Evolutionary conservation across 345 rosid species (phyloP).

Genomic region (Noccaea bulbosa): DNA sequence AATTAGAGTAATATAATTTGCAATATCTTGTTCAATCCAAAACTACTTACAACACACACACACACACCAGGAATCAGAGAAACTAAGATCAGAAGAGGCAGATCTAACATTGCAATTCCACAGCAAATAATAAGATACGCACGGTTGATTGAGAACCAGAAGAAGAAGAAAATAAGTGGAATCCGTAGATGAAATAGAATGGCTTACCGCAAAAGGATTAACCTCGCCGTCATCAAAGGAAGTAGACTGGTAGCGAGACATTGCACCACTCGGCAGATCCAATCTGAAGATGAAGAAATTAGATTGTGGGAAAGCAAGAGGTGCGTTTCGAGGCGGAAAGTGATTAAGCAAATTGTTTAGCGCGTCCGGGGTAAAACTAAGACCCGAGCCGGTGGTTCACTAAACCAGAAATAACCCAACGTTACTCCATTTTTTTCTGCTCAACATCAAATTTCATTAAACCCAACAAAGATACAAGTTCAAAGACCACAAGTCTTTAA

Average conservation of each 20-base stretch:
- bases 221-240: slow-evolving; percentile 74
- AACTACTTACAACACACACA: background rate
- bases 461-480: no score
- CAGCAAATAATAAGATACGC: background rate
- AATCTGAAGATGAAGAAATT: background rate
- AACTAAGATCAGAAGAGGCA: background rate
- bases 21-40: no score
- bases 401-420: slow-evolving; percentile 19
- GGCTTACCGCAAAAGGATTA: slow-evolving; percentile 87
- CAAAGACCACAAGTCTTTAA: no score
- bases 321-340: background rate
- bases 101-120: background rate
- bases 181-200: slow-evolving; percentile 1
- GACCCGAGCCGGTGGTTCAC: slow-evolving; percentile 1
- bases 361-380: background rate
- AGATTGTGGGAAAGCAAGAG: no score
- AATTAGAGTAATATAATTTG: background rate
- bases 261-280: slow-evolving; percentile 46
- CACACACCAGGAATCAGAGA: background rate
- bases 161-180: no score
- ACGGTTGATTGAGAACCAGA: no score
- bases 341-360: background rate
- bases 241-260: slow-evolving; percentile 73
- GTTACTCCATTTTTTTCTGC: no score
- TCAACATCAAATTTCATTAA: no score